Base-by-base conservation (phyloP, 495 filamentous ascomycete genomes). In the Penicillium desertorum region DNA sequence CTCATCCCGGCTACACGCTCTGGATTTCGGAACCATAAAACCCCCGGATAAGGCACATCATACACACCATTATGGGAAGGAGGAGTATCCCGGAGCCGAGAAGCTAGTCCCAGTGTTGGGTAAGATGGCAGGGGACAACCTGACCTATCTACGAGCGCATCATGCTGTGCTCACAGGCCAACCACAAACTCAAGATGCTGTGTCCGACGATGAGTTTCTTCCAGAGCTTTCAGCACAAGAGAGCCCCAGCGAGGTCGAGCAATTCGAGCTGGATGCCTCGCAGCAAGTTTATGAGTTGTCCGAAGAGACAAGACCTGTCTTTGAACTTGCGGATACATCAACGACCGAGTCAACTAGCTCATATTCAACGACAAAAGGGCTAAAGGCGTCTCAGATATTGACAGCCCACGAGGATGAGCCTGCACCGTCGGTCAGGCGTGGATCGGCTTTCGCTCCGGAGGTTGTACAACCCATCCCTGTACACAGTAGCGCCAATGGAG, bases 61-160 rank as follows among this genome's bases (percentile, higher is more conserved):
- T 8, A 46, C 51, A 11, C 51, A 12, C 46, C 54, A 19, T 42
- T 54, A 43, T 52, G 68, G 48, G 45, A 65, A 29, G 52, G 58
- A 27, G 37, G 69, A 19, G 41, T 59, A 54, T 41, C 77, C 79
- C 10, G 81, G 83, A 12, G 72, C 76, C 2, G 82, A 84, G 58
- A 83, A 83, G 62, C 68, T 85, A 5, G 80, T 79, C 20, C 79
- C 80, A 1, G 57, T 81, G 7, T 51, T 86, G 29, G 75, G 73
- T 19, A 74, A 75, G 20, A 57, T 66, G 54, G 79, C 79, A 6
- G 74, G 75, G 19, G 69, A 78, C 4, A 72, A 74, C 9, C 52
- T 88, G 51, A 78, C 74, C 6, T 84, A 80, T 54, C 60, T 88
- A 11, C 73, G 85, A 34, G 75, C 83, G 9, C 77, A 87, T 62